Percentiles rank a stretch among this genome's conserved stretches.
Evolutionary conservation across 2,329 filamentous ascomycete genomes (phyloP).

Genomic region (Alternaria sp.): DNA sequence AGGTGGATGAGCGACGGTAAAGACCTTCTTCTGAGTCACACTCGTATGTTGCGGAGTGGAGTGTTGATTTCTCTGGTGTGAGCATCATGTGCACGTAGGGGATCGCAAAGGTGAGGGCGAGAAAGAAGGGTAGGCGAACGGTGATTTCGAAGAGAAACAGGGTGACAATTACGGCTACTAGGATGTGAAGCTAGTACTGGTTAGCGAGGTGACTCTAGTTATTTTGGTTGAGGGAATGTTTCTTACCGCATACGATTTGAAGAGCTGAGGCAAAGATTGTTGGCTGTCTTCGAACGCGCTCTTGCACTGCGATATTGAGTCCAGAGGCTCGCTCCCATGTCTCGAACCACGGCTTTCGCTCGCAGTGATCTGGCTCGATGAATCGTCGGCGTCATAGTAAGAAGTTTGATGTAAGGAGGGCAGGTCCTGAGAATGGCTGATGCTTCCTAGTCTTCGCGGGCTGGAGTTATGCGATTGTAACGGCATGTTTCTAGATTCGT

Average conservation of each 20-base stretch:
- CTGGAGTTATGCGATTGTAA: background rate
- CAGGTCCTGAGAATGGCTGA: background rate
- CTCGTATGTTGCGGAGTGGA: fast-evolving
- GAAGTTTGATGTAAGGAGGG: background rate
- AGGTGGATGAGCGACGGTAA: background rate
- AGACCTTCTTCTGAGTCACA: background rate
- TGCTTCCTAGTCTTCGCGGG: background rate
- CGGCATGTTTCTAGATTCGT: background rate
- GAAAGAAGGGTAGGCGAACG: background rate
- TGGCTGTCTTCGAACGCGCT: background rate
- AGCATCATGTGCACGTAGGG: background rate
- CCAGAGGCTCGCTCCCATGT: no score
- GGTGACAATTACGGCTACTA: background rate
- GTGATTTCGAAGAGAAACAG: background rate
- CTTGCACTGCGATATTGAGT: background rate
- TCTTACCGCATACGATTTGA: background rate
- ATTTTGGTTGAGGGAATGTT: fast-evolving
- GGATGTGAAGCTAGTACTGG: background rate
- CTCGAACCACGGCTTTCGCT: background rate
- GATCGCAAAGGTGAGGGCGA: background rate
- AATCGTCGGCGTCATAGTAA: background rate
- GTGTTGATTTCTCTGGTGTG: background rate
- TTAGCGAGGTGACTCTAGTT: background rate
- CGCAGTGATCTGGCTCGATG: background rate
- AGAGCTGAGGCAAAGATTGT: background rate